These are phyloP conservation scores for Rhododendron ferrugineum DNA, from an alignment of 148 eudicot species.

Conservation along the genomic window DNA sequence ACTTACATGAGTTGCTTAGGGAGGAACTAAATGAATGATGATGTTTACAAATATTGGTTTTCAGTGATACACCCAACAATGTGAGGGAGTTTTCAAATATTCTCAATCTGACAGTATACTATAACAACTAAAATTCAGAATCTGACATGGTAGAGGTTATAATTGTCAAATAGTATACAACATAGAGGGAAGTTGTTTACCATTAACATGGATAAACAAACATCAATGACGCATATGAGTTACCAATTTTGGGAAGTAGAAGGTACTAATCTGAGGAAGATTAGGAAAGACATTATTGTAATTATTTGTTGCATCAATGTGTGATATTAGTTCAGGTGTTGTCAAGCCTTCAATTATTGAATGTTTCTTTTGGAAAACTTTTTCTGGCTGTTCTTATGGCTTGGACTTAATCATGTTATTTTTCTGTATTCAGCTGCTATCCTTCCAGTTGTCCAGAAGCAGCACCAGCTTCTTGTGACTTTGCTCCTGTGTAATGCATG, in stretches of 20 bases:
- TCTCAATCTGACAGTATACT: background rate
- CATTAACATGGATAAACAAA: too few species aligned
- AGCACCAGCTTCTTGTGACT: conserved; percentile 41
- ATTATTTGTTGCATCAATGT: background rate
- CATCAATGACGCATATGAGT: background rate
- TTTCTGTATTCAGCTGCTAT: conserved; percentile 32
- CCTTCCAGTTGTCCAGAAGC: conserved; percentile 36
- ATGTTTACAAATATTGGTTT: background rate
- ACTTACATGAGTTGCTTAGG: background rate
- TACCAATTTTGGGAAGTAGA: background rate
- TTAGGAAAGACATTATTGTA: background rate
- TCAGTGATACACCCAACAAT: background rate
- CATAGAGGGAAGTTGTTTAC: background rate
- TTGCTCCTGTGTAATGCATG: conserved; percentile 46
- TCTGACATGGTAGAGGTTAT: background rate
- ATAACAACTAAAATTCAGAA: background rate
- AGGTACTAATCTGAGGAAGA: background rate
- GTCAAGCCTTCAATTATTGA: background rate
- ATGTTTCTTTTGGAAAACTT: background rate
- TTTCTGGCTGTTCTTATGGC: background rate
- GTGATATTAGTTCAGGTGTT: background rate
- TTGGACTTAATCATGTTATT: background rate
- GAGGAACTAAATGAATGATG: background rate
- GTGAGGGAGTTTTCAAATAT: background rate
- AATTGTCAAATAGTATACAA: background rate